Percentiles rank a stretch among this genome's conserved stretches.
phyloP scores from a whole-genome alignment of 495 filamentous ascomycete genomes.

The Astrothelium macrocarpum region DNA sequence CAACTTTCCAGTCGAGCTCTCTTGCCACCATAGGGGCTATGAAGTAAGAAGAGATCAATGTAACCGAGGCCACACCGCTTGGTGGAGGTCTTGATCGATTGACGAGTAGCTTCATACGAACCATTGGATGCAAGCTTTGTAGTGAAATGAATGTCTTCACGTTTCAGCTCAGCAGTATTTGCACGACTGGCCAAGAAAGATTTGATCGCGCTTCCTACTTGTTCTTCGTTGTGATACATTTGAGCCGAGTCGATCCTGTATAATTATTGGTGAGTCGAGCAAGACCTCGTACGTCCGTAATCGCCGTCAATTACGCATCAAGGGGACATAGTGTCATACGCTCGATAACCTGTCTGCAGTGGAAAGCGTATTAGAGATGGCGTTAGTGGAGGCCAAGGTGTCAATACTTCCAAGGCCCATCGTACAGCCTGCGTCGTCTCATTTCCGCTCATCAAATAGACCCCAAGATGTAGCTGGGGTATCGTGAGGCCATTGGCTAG shows the following conservation, averaged over 20 bases:
- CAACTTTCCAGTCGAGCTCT: constrained; percentile 51
- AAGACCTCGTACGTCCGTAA: background rate
- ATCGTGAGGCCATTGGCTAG: constrained; percentile 50
- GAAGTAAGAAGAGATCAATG: constrained; percentile 62
- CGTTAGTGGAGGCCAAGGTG: background rate
- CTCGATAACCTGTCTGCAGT: constrained; percentile 26
- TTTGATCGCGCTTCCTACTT: constrained; percentile 48
- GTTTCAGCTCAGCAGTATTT: constrained; percentile 38
- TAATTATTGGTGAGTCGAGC: constrained; percentile 24
- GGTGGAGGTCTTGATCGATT: constrained; percentile 47
- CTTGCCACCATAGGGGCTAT: constrained; percentile 55
- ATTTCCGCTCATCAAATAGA: constrained; percentile 49
- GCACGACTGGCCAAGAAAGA: constrained; percentile 36
- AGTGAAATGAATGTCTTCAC: constrained; percentile 58
- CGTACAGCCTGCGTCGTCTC: constrained; percentile 41
- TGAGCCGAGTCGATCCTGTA: constrained; percentile 51
- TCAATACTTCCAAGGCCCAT: constrained; percentile 38
- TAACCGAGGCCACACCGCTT: constrained; percentile 48
- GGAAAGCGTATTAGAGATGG: background rate
- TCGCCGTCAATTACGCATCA: background rate
- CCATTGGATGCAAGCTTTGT: constrained; percentile 53
- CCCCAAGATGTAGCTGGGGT: constrained; percentile 56
- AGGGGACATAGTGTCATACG: constrained; percentile 12
- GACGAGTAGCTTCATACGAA: constrained; percentile 47
- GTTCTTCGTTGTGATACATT: constrained; percentile 53